phyloP scores from a whole-genome alignment of 2,329 filamentous ascomycete species.

The Immersiporthe knoxdaviesiana region DNA sequence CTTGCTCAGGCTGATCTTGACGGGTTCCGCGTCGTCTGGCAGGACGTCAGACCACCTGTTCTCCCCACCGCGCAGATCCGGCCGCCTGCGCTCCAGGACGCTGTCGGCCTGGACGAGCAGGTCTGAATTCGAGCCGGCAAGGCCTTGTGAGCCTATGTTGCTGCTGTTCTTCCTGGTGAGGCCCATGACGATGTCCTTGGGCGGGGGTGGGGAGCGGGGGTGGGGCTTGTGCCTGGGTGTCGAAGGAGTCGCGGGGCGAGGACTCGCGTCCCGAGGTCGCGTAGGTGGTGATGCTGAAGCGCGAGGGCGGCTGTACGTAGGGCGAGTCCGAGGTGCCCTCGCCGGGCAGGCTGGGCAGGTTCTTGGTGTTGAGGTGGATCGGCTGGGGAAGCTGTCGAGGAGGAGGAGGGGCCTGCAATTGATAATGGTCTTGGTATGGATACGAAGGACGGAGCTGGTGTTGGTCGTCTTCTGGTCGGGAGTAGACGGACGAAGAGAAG shows the following conservation, averaged over 20 bases:
- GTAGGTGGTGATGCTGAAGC: slow-evolving; percentile 68
- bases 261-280: slow-evolving; percentile 53
- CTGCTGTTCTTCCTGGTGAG: slow-evolving; percentile 22
- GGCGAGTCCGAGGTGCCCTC: slow-evolving; percentile 32
- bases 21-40: slow-evolving; percentile 36
- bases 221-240: slow-evolving; percentile 34
- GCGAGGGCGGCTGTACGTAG: slow-evolving; percentile 58
- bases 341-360: slow-evolving; percentile 22
- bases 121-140: slow-evolving; percentile 1
- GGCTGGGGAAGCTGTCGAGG: slow-evolving; percentile 21
- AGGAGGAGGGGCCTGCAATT: neutral
- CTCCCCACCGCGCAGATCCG: slow-evolving; percentile 37
- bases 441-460: slow-evolving; percentile 29
- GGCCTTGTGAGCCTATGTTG: slow-evolving; percentile 16
- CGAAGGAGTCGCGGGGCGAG: slow-evolving; percentile 43
- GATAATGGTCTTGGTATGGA: slow-evolving; percentile 23
- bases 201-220: slow-evolving; percentile 44
- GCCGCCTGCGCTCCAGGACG: slow-evolving; percentile 46
- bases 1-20: slow-evolving; percentile 42
- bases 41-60: slow-evolving; percentile 31
- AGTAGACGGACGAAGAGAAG: slow-evolving; percentile 39
- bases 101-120: slow-evolving; percentile 31
- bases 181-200: slow-evolving; percentile 38
- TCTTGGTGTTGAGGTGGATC: slow-evolving; percentile 36
- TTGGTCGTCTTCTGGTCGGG: slow-evolving; percentile 32